Evolutionary conservation across 495 filamentous ascomycete genomes (phyloP).

Genomic region (Terfezia claveryi): DNA sequence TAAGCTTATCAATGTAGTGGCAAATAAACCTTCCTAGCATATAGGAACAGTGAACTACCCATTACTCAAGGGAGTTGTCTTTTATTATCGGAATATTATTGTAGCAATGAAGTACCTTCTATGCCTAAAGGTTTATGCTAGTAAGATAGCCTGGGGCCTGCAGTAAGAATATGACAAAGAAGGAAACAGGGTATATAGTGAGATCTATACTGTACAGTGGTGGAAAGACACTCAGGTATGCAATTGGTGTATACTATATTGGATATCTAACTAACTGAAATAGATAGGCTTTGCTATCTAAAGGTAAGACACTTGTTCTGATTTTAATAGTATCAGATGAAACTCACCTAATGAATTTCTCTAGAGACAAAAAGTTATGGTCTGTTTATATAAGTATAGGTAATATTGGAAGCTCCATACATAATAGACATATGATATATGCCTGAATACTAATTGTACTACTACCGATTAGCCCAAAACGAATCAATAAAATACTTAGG

Average conservation of each 20-base stretch:
- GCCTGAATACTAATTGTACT: too few relatives aligned
- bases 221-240: too few relatives aligned
- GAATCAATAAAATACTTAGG: not conserved
- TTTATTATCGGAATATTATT: not conserved
- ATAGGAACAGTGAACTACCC: not conserved
- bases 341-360: conserved; percentile 10
- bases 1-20: not conserved
- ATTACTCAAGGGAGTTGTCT: not conserved
- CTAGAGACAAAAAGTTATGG: conserved; percentile 3
- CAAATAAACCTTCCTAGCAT: not conserved
- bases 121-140: not conserved
- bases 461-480: too few relatives aligned
- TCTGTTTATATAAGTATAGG: not conserved
- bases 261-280: too few relatives aligned
- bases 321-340: conserved; percentile 2
- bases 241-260: too few relatives aligned
- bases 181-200: not conserved
- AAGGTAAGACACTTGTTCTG: too few relatives aligned
- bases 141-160: not conserved
- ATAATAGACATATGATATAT: too few relatives aligned
- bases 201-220: not conserved
- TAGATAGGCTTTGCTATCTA: too few relatives aligned
- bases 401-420: too few relatives aligned
- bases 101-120: not conserved
- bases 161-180: not conserved